Percentiles rank a stretch among this genome's conserved stretches.
Evolutionary conservation across 208 protist species (phyloP).

Genomic region (Acanthamoeba triangularis): DNA sequence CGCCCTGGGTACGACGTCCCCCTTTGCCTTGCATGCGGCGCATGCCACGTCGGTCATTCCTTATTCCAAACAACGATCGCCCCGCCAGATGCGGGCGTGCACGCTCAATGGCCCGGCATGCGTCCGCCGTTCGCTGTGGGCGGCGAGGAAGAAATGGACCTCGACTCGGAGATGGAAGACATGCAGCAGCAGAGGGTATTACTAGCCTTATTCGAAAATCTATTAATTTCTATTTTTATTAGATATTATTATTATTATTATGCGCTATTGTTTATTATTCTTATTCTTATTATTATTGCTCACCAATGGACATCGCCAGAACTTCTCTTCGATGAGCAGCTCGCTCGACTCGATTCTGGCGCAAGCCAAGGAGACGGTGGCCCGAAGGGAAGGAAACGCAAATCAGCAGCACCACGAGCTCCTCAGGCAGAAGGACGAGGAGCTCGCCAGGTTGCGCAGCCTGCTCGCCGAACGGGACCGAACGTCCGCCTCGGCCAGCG

Average conservation of each 20-base stretch:
- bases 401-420: neutral
- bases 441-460: constrained; percentile 2
- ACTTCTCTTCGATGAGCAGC: neutral
- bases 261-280: neutral
- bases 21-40: too few relatives aligned
- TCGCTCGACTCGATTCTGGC: constrained; percentile 37
- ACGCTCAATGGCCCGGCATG: too few relatives aligned
- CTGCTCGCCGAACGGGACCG: neutral
- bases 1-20: too few relatives aligned
- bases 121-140: neutral
- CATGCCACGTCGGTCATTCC: too few relatives aligned
- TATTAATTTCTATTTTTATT: neutral
- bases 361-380: constrained; percentile 19
- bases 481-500: neutral
- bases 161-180: constrained; percentile 2
- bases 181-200: neutral
- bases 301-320: neutral
- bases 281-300: neutral
- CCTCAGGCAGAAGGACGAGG: constrained; percentile 45
- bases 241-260: neutral
- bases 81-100: too few relatives aligned
- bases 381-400: neutral
- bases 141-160: constrained; percentile 42
- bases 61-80: too few relatives aligned
- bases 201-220: neutral